Base-by-base conservation (phyloP, 768 basidiomycete species). In the Hericium coralloides region DNA sequence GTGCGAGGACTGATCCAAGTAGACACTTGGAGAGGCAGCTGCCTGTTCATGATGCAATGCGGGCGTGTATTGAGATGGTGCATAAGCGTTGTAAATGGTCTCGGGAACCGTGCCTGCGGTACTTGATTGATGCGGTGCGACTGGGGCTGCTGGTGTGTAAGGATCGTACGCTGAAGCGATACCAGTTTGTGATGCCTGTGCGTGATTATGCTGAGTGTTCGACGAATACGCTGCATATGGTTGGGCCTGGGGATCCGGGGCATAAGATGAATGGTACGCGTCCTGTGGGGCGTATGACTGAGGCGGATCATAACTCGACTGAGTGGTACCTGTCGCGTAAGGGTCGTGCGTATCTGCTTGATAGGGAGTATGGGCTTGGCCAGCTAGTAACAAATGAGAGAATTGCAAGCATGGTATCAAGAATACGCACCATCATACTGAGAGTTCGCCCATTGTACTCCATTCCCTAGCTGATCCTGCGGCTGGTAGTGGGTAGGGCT, bases 251-350 rank as follows among this genome's bases (percentile, higher is more conserved):
- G 49, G 10, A 8, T 9, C 10, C 31, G 31, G 31, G 8, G 31
- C 31, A 31, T 31, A 31, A 31, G 31, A 31, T 8, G 26, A 23
- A 17, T 50, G 49, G 18, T 50, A 23, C 20, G 49, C 20, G 25
- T 18, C 7, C 26, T 18, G 49, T 22, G 49, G 49, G 18, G 18
- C 23, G 23, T 50, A 31, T 23, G 49, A 20, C 43, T 45, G 43
- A 43, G 31, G 31, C 31, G 31, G 31, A 31, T 31, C 31, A 31
- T 52, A n/a, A 53, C 57, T 10, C 48, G 51, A 55, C 58, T 59
- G 18, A 64, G 59, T 20, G 60, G 69, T 37, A 48, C 52, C 15
- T 59, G 36, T 57, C 61, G 39, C 38, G 65, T 31, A 31, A 31
- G 31, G 61, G 53, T 49, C 60, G 45, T 55, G 50, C 43, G n/a